Base-by-base conservation (phyloP, 495 filamentous ascomycete genomes). In the Penicillium parvum region DNA sequence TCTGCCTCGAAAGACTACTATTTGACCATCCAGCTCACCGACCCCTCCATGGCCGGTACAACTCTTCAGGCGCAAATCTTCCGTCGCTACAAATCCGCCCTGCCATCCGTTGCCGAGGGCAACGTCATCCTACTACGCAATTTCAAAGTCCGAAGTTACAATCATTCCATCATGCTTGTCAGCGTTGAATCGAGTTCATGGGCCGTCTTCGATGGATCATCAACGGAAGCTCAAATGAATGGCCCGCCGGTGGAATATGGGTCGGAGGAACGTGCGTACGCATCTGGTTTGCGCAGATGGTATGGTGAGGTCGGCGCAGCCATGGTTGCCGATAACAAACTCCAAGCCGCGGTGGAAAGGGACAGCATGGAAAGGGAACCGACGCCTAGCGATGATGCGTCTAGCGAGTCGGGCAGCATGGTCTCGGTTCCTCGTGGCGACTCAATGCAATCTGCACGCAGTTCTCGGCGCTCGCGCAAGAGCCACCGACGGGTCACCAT, bases 51-150 rank as follows among this genome's bases (percentile, higher is more conserved):
- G 66, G 69, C 66, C 20, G 67, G 69, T 12, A 66, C 64, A 0
- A 60, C 57, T 4, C 50, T 71, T 8, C 50, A 52, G 35, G 86
- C 87, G 0, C 80, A 85, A 43, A 69, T 96, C 11, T 86, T 86
- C 60, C 78, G 88, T 4, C 83, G 87, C 1, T 80, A 83, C 55
- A 83, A 82, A 50, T 74, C 76, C 9, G 76, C 80, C 1, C 68
- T 97, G 2, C 92, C 92, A 0, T 55, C 72, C 4, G 69, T 88
- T 17, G 66, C 71, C 3, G 73, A 75, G 11, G 92, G 92, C 6
- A 84, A 92, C 49, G 79, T 82, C 2, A 70, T 96, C 15, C 61
- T 98, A 26, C 73, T 98, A 9, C 75, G 84, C 5, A 73, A 81
- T 28, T 89, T 96, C 53, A 75, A 74, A 40, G 86, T 94, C 10